Base-by-base conservation (phyloP, 1,284 basidiomycete species). In the Calocybe gambosa region DNA sequence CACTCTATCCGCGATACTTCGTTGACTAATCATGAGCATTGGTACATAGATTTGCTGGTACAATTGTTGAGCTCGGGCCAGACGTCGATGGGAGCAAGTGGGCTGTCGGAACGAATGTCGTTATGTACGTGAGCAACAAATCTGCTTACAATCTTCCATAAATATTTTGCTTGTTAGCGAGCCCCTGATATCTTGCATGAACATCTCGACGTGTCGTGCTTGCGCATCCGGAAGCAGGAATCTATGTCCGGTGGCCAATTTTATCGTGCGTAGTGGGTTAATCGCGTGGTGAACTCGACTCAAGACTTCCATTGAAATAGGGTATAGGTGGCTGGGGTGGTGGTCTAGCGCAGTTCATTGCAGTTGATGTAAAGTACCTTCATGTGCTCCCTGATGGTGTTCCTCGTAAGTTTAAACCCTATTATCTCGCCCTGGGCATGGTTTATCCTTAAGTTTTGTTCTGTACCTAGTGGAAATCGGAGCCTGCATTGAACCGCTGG, bases 291-390 rank as follows among this genome's bases (percentile, higher is more conserved):
- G 16, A 25, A 34, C 12, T 19, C 5, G 28, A 13, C 7, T 15
- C 19, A 15, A 7, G 36, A 19, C 28, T 25, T 26, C 1, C 1
- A 26, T 34, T 19, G 9, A 28, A 7, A 36, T 31, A 66, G 64
- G 64, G 64, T 19, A 56, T 63, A 10, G 50, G 58, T 18, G 62
- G 62, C 12, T 58, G 56, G 54, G 63, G 63, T 26, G 64, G 64
- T 8, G 64, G 63, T 4, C 59, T 66, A 39, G 44, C 61, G 0
- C 62, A 66, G 47, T 65, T 55, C 28, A 57, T 66, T 20, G 52
- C 59, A 7, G 52, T 63, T 7, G 61, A 64, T 46, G 49, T 52
- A n/a, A 42, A 47, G 38, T 55, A 57, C 42, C 47, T 63, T 5
- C 61, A 66, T 41, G 40, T 54, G 20, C 53, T 66, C 19, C 63